Evolutionary conservation across 2,329 filamentous ascomycete species (phyloP).

Genomic region (Venturia asperata): DNA sequence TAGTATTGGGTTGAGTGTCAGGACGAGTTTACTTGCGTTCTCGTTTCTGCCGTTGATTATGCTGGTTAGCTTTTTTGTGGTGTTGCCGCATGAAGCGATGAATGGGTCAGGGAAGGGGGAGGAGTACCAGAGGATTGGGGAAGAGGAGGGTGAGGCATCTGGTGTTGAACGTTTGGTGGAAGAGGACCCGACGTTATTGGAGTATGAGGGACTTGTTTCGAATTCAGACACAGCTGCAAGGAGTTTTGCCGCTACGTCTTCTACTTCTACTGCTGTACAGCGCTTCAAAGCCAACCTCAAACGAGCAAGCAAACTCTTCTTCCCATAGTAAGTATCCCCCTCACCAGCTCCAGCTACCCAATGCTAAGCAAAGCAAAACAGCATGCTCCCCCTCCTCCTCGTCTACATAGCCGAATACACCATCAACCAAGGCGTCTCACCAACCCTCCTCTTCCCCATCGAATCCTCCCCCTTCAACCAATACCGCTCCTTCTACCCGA

Average conservation of each 20-base stretch:
- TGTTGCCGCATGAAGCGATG: constrained; percentile 65
- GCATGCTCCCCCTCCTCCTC: constrained; percentile 82
- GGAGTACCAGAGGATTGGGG: constrained; percentile 36
- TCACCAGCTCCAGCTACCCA: background rate
- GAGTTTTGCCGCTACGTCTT: constrained; percentile 25
- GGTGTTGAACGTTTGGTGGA: constrained; percentile 23
- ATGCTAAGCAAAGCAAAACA: constrained; percentile 25
- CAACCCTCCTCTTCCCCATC: constrained; percentile 82
- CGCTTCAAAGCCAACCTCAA: constrained; percentile 48
- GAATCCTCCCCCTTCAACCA: constrained; percentile 66
- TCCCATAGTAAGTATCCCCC: constrained; percentile 51
- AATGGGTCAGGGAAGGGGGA: constrained; percentile 35
- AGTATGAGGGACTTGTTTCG: constrained; percentile 33
- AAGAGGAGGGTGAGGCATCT: constrained; percentile 26
- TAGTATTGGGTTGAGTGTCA: constrained; percentile 66
- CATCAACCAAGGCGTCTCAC: constrained; percentile 90
- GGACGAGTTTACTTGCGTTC: constrained; percentile 65
- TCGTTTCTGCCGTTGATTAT: constrained; percentile 75
- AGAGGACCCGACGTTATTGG: constrained; percentile 21
- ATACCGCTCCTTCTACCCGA: constrained; percentile 85
- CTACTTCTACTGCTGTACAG: constrained; percentile 24
- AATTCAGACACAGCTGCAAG: constrained; percentile 29
- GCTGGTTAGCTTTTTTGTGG: constrained; percentile 75
- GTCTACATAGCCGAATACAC: constrained; percentile 97
- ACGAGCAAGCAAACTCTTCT: constrained; percentile 63